Evolutionary conservation across 225 moss, liverwort and hornwort species (phyloP).

Genomic region (Neckera pumila): DNA sequence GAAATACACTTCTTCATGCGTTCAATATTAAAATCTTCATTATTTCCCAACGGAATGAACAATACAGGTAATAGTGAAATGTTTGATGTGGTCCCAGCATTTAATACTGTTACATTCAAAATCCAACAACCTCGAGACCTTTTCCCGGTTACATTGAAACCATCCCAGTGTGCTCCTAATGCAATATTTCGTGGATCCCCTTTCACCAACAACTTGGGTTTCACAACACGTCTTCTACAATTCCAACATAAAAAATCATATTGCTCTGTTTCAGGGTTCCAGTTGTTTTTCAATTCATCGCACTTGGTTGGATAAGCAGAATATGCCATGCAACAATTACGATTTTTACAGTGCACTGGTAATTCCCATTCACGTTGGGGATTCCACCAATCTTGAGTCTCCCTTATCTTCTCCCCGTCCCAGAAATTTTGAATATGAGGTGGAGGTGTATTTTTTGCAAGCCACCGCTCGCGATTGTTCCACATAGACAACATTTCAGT

Average conservation of each 20-base stretch:
- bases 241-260: not conserved
- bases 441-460: rapidly evolving
- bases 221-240: not conserved
- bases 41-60: not conserved
- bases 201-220: not conserved
- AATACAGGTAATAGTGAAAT: not conserved
- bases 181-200: not conserved
- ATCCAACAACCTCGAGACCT: not conserved
- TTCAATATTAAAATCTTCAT: not conserved
- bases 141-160: not conserved
- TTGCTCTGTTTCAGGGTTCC: not conserved
- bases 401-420: not conserved
- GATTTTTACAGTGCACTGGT: not conserved
- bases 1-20: not conserved
- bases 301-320: not conserved
- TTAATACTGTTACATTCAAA: not conserved
- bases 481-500: not conserved
- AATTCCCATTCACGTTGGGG: not conserved
- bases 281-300: not conserved
- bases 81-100: rapidly evolving
- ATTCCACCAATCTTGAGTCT: not conserved
- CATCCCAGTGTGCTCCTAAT: not conserved
- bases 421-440: not conserved
- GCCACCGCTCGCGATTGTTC: not conserved
- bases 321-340: not conserved